Percentiles rank a stretch among this genome's conserved stretches.
Evolutionary conservation across 2,329 filamentous ascomycete species (phyloP).

Genomic region (Dactylellina leptospora): DNA sequence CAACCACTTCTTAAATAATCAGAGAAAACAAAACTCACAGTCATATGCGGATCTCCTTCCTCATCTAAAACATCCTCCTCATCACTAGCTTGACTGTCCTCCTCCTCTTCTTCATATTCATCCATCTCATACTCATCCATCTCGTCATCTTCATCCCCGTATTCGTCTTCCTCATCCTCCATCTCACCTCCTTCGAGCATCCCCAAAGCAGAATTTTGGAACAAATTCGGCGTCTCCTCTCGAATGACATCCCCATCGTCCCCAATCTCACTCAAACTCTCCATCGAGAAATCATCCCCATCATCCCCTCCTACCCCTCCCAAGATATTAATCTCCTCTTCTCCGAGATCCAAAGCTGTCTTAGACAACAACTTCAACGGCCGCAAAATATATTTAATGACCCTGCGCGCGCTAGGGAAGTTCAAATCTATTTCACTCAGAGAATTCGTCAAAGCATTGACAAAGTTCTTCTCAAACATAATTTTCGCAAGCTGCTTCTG

Average conservation of each 20-base stretch:
- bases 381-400: conserved; percentile 93
- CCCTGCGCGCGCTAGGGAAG: conserved; percentile 89
- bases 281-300: conserved; percentile 86
- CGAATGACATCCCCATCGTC: conserved; percentile 65
- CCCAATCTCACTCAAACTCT: conserved; percentile 84
- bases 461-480: conserved; percentile 98
- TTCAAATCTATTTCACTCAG: conserved; percentile 96
- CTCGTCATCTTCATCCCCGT: conserved; percentile 77
- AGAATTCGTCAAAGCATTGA: conserved; percentile 85
- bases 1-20: background rate
- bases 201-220: conserved; percentile 92
- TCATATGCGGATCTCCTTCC: conserved; percentile 54
- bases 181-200: conserved; percentile 89
- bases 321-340: conserved; percentile 60
- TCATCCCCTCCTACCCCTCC: conserved; percentile 66
- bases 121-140: conserved; percentile 83
- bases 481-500: conserved; percentile 86
- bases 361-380: conserved; percentile 87
- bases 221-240: conserved; percentile 95
- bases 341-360: conserved; percentile 85
- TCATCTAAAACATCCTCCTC: conserved; percentile 73
- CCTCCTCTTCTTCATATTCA: conserved; percentile 89
- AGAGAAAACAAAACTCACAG: conserved; percentile 54
- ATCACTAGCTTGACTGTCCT: conserved; percentile 82
- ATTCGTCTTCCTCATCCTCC: conserved; percentile 77